These are phyloP conservation scores for Psidium friedrichsthalianum DNA, from an alignment of 345 rosid species.

Conservation along the genomic window DNA sequence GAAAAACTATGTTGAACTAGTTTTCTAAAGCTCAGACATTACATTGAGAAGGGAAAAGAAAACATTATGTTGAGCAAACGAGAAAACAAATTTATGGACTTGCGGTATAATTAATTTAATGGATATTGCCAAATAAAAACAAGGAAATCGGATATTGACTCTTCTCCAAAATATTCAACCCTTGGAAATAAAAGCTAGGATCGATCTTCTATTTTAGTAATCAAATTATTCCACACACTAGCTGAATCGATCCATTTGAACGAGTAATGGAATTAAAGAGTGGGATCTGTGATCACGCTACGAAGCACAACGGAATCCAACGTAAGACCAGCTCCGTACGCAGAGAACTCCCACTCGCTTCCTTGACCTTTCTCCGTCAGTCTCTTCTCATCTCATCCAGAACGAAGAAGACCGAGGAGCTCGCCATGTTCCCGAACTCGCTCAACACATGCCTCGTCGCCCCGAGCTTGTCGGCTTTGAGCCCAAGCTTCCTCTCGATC, in stretches of 20 bases:
- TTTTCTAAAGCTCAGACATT: too few relatives aligned
- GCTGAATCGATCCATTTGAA: background rate
- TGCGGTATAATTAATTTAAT: background rate
- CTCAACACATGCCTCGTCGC: background rate
- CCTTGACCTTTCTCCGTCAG: background rate
- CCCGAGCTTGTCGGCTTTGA: background rate
- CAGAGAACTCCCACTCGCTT: background rate
- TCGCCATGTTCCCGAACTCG: slow-evolving; percentile 7
- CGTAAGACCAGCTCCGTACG: slow-evolving; percentile 2
- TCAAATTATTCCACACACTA: background rate
- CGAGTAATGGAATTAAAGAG: background rate
- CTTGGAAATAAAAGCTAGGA: background rate
- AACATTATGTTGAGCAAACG: background rate
- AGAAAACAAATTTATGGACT: background rate
- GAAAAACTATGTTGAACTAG: background rate
- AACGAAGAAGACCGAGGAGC: background rate
- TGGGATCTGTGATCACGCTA: background rate
- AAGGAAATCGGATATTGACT: background rate
- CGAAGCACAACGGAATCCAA: slow-evolving; percentile 2
- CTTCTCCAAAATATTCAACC: background rate
- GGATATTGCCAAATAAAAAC: background rate
- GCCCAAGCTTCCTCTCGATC: background rate
- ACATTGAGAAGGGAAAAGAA: background rate
- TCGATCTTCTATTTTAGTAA: background rate
- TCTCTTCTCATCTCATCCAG: slow-evolving; percentile 5